Base-by-base conservation (phyloP, 169 alveolate genomes). In the Eimeria praecox region DNA sequence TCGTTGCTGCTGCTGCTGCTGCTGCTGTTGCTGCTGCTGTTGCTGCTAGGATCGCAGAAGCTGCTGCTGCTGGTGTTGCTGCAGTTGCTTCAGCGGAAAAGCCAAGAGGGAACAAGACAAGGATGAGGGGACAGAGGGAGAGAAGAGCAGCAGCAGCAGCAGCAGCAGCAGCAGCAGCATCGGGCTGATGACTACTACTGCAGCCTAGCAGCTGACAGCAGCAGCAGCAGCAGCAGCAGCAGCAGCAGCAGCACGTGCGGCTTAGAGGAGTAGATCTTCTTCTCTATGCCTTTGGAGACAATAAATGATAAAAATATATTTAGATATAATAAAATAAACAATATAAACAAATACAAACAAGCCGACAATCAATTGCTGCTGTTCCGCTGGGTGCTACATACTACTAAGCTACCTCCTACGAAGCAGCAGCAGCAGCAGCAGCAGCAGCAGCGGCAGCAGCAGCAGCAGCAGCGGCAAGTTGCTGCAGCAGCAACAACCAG, bases 371-470 rank as follows among this genome's bases (percentile, higher is more conserved):
- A 44, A 18, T 12, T 38, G 88, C 33, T n/a, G 64, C 33, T 42
- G 22, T 78, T 35, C 88, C 44, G 88, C 88, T 78, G 88, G 56
- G 88, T 78, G 88, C n/a, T n/a, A n/a, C n/a, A n/a, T n/a, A n/a
- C 88, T 78, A 64, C 88, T 78, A 33, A 59, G 88, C 88, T 78
- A 78, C 88, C 64, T 78, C 66, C 64, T n/a, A n/a, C n/a, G n/a
- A n/a, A n/a, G n/a, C n/a, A n/a, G n/a, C 62, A 38, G 64, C 38
- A 78, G 88, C 88, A 78, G 64, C 56, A 78, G 64, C 56, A 78
- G 88, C 66, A 44, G 88, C 88, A 44, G 88, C 66, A 12, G 64
- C 88, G 35, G 88, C 88, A 54, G 88, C 64, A 24, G 88, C 88
- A 42, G 88, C 66, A 30, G 64, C 88, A 44, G 88, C 88, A 54